phyloP scores from a whole-genome alignment of 495 filamentous ascomycete species.

The Penicillium flavigenum region DNA sequence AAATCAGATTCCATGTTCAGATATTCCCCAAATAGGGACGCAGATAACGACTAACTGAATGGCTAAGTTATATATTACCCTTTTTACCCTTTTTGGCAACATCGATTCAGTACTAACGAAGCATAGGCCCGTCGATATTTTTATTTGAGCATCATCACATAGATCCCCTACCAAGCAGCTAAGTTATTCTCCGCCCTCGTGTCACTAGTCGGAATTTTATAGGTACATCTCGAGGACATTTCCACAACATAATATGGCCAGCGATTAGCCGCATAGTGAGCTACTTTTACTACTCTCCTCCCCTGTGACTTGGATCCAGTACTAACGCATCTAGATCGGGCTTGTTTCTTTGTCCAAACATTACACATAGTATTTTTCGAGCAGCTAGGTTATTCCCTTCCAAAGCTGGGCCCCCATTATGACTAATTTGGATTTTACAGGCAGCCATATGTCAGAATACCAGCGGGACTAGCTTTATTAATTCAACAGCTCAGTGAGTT shows the following conservation, averaged over 20 bases:
- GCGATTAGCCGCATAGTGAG: neutral
- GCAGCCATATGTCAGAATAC: neutral
- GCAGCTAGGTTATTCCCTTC: neutral
- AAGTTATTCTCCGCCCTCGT: neutral
- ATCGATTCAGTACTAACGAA: neutral
- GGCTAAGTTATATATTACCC: neutral
- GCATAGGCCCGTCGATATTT: neutral
- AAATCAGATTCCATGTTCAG: neutral
- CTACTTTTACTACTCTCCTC: neutral
- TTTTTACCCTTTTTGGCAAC: neutral
- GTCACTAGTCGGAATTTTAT: neutral
- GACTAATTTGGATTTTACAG: neutral
- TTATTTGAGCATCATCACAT: neutral
- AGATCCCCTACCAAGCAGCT: neutral
- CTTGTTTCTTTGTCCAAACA: neutral
- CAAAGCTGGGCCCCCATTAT: neutral
- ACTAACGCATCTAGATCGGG: neutral
- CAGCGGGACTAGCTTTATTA: neutral
- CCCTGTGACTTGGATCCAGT: neutral
- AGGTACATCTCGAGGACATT: neutral
- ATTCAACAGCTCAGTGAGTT: neutral
- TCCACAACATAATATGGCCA: neutral
- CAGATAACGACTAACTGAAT: neutral
- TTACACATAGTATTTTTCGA: neutral
- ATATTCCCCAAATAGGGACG: neutral